Conservation (phyloP, 2,329 filamentous ascomycete species). For the Grosmannia penicillata region DNA sequence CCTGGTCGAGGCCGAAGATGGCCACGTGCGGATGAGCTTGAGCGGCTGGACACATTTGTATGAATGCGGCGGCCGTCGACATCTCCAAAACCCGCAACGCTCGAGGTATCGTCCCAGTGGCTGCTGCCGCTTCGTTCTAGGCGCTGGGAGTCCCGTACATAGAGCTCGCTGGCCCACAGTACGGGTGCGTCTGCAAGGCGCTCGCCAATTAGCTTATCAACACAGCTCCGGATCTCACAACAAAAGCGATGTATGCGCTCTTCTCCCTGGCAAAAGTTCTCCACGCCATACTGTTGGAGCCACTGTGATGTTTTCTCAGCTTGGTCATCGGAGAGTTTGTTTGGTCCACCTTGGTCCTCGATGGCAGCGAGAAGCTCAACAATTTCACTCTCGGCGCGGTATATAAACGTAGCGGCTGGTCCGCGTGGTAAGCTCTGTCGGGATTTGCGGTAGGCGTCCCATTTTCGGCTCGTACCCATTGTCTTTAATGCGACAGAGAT, state of each 20-base stretch:
- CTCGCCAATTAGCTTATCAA: conserved; percentile 73
- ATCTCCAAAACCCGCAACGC: conserved; percentile 33
- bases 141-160: conserved; percentile 56
- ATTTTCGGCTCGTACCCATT: conserved; percentile 51
- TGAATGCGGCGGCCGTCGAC: conserved; percentile 31
- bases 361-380: conserved; percentile 75
- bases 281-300: conserved; percentile 67
- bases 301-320: conserved; percentile 72
- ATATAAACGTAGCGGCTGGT: conserved; percentile 47
- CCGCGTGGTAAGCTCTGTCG: conserved; percentile 32
- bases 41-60: conserved; percentile 27
- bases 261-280: conserved; percentile 90
- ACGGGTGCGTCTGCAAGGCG: conserved; percentile 74
- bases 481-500: conserved; percentile 79
- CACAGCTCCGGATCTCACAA: conserved; percentile 75
- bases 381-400: conserved; percentile 70
- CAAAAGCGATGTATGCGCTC: conserved; percentile 90
- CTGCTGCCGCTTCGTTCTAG: conserved; percentile 30
- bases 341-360: conserved; percentile 74
- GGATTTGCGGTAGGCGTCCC: conserved; percentile 31
- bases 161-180: conserved; percentile 84
- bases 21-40: conserved; percentile 33
- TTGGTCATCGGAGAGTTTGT: conserved; percentile 93
- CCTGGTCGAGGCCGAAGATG: conserved; percentile 43
- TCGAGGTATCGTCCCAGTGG: conserved; percentile 36